Evolutionary conservation across 129 eudicot genomes (phyloP).

Genomic region (Helianthus tuberosus): DNA sequence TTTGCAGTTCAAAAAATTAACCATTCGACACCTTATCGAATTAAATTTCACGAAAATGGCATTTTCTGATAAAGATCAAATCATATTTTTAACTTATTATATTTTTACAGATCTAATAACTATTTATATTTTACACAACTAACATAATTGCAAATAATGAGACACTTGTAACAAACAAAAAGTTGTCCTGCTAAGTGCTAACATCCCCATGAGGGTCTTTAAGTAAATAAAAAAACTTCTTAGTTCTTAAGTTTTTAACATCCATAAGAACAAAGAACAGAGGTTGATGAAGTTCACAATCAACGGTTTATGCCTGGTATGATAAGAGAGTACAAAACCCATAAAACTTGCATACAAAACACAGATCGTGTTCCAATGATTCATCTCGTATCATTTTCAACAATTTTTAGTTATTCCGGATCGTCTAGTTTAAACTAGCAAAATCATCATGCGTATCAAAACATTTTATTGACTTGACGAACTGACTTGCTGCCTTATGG

Average conservation of each 20-base stretch:
- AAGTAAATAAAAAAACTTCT: background rate
- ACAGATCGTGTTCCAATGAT: conserved; percentile 21
- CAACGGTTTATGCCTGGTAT: background rate
- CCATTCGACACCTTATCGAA: no score
- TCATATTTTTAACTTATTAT: no score
- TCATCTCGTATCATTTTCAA: conserved; percentile 22
- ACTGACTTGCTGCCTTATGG: conserved; percentile 57
- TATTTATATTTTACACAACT: no score
- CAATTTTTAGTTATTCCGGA: conserved; percentile 33
- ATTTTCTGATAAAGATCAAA: no score
- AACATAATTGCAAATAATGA: no score
- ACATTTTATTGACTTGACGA: conserved; percentile 35
- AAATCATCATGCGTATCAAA: conserved; percentile 22
- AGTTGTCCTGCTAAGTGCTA: background rate
- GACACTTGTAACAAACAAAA: no score
- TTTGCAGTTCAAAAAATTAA: no score
- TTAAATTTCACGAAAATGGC: no score
- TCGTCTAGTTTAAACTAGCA: conserved; percentile 26
- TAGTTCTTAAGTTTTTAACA: background rate
- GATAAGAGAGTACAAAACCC: conserved; percentile 3
- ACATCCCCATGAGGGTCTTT: background rate
- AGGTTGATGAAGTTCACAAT: conserved; percentile 5
- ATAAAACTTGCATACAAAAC: conserved; percentile 22
- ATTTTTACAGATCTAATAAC: no score
- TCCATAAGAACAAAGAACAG: background rate